These are phyloP conservation scores for Chiua virens DNA, from an alignment of 768 basidiomycete genomes.

Conservation along the genomic window DNA sequence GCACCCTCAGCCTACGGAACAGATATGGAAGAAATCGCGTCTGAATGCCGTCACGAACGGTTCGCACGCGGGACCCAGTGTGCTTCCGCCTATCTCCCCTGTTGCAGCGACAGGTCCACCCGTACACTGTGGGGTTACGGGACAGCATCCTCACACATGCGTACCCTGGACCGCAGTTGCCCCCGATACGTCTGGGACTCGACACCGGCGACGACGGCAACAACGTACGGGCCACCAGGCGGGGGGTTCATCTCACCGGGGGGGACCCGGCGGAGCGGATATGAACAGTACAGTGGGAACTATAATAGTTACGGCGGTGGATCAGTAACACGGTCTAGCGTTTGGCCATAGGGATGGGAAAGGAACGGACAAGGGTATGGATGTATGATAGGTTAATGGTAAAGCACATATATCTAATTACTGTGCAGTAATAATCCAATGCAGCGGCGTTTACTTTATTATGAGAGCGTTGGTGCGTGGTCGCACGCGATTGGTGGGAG, in stretches of 20 bases:
- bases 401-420: slow-evolving; percentile 18
- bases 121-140: slow-evolving; percentile 12
- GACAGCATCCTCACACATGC: slow-evolving; percentile 16
- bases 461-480: no score
- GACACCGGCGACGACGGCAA: neutral
- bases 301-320: slow-evolving; percentile 24
- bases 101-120: slow-evolving; percentile 9
- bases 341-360: slow-evolving; percentile 27
- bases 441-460: no score
- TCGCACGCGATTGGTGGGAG: slow-evolving; percentile 7
- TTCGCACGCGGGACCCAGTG: slow-evolving; percentile 6
- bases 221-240: slow-evolving; percentile 19
- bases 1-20: slow-evolving; percentile 56
- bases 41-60: slow-evolving; percentile 25
- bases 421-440: slow-evolving; percentile 1
- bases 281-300: slow-evolving; percentile 25
- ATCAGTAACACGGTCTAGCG: slow-evolving; percentile 21
- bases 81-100: slow-evolving; percentile 29
- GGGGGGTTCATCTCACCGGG: slow-evolving; percentile 26
- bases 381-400: slow-evolving; percentile 20
- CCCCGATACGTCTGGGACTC: slow-evolving; percentile 26
- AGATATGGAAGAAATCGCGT: slow-evolving; percentile 72
- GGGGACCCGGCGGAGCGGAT: slow-evolving; percentile 23
- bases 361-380: neutral
- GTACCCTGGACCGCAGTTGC: slow-evolving; percentile 26